Base-by-base conservation (phyloP, 306 rosid species). In the Glycine tomentella region DNA sequence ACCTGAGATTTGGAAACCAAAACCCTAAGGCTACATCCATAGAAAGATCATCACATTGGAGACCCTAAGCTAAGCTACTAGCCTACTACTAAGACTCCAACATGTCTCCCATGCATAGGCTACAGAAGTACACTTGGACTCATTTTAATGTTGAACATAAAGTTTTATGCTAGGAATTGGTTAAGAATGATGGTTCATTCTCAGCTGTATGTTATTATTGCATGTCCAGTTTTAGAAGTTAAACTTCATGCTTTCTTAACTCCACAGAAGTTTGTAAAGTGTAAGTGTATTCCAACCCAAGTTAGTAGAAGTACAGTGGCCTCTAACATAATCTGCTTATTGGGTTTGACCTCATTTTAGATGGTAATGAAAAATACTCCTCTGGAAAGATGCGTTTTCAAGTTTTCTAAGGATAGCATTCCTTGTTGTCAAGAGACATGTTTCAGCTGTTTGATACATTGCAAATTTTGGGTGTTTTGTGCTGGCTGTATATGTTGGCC, bases 291-390 rank as follows among this genome's bases (percentile, higher is more conserved):
- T 11, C 10, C 40, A 14, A 25, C 36, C 38, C 1, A 16, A 34
- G 15, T 53, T 9, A 15, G 58, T 48, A 44, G 2, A 9, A 71
- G 8, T 7, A 2, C 57, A 11, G 8, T 48, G 52, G 3, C 5
- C 49, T 8, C 34, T n/a, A 33, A 5, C 65, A 80, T 20, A 12
- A 20, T 58, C 1, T 44, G 79, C 44, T 44, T 20, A 12, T 17
- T 74, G 69, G 70, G 45, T 75, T 59, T 74, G 46, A 20, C 79
- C 11, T 44, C 58, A 45, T 5, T 8, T 16, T n/a, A 8, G 49
- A 72, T 72, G 48, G 48, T 52, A 13, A 4, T 34, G 46, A 34
- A 25, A 42, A 59, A 0, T 40, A 4, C 31, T 25, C 31, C n/a
- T 58, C 13, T 25, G 7, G 8, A 16, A 36, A 52, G 34, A 9